Base-by-base conservation (phyloP, 495 filamentous ascomycete species). In the Aspergillus cavernicola region DNA sequence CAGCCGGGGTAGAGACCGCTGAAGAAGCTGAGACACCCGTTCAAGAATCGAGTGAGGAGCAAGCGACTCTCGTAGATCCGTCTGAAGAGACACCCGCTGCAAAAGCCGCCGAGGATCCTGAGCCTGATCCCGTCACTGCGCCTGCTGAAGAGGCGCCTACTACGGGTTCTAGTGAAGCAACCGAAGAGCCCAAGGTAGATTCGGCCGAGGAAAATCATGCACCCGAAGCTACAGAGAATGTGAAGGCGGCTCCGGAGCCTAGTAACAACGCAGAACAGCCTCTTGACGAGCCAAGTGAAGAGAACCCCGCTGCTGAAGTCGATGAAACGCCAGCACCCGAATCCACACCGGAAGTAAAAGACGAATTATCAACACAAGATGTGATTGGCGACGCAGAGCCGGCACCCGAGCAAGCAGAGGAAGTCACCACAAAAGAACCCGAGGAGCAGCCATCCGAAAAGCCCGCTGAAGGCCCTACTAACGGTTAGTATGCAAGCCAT, bases 181-280 rank as follows among this genome's bases (percentile, higher is more conserved):
- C 39, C 19, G 37, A 38, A 35, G 39, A 33, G 23, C 33, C 48
- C 26, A 29, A 16, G 20, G 44, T 19, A 15, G 57, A 58, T 36
- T 28, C 39, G 28, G 38, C 13, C 16, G 31, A 20, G 2, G 44
- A 36, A 9, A 19, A 13, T 6, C 36, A 50, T n/a, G 33, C 41
- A 24, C 56, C 57, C 32, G 59, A 51, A 33, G 37, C 55, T 35
- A 19, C 43, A 16, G 33, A n/a, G n/a, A n/a, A n/a, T n/a, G n/a
- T n/a, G n/a, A n/a, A n/a, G n/a, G n/a, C n/a, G n/a, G n/a, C 16
- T 35, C 36, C 11, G 50, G 48, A 47, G 24, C 43, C 43, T 4
- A 31, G 26, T 46, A 42, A 52, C 44, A 50, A 41, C 13, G 51
- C 55, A 22, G 42, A 50, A n/a, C 9, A 22, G 23, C n/a, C 40